Conservation (phyloP, 345 rosid genomes). For the Tarenaya hassleriana region DNA sequence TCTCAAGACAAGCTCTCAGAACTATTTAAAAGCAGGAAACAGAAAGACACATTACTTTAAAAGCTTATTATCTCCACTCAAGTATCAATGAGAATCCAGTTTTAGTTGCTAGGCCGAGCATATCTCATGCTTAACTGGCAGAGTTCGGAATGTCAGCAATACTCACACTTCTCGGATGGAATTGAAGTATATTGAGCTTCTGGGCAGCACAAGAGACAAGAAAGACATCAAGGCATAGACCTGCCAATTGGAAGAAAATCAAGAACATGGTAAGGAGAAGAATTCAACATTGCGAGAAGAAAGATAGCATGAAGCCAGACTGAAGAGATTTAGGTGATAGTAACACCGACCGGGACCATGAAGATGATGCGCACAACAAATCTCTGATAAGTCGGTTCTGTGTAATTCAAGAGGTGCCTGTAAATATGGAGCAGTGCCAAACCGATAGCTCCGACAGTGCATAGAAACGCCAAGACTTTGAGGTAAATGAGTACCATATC, state of each 20-base stretch:
- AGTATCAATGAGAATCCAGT: no score
- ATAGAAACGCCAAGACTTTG: conserved; percentile 55
- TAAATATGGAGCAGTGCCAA: conserved; percentile 75
- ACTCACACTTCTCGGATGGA: conserved; percentile 97
- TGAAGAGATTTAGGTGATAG: neutral
- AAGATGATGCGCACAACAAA: conserved; percentile 86
- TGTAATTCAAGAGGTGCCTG: conserved; percentile 81
- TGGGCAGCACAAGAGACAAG: conserved; percentile 69
- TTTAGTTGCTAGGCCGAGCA: no score
- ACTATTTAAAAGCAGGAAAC: no score
- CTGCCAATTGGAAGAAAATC: conserved; percentile 30
- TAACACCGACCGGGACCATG: conserved; percentile 86
- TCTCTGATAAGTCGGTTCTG: conserved; percentile 95
- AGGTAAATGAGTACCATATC: conserved; percentile 48
- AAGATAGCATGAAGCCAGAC: neutral
- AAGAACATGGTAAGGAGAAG: conserved; percentile 12
- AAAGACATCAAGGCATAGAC: conserved; percentile 90
- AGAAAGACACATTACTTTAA: no score
- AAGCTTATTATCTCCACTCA: no score
- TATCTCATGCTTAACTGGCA: no score
- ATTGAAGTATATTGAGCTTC: conserved; percentile 77
- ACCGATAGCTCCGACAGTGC: conserved; percentile 66
- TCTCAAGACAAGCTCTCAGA: no score
- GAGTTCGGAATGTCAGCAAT: conserved; percentile 8
- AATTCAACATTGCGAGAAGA: neutral